These are phyloP conservation scores for Schizosaccharomyces osmophilus DNA, from an alignment of 805 yeast species.

Conservation along the genomic window DNA sequence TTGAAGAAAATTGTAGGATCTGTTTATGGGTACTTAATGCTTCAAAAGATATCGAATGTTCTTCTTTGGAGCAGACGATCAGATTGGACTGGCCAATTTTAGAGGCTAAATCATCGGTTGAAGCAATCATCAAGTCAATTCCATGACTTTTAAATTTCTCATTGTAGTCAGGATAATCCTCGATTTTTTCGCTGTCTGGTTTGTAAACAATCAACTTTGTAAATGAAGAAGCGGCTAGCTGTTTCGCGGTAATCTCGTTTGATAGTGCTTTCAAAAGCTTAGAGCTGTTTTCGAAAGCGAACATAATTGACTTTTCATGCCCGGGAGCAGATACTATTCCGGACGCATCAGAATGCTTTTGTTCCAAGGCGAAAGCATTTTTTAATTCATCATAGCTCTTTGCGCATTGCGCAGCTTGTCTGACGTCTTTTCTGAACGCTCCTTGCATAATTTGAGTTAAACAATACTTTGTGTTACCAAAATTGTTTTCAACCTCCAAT, in stretches of 20 bases:
- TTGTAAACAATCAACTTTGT: neutral
- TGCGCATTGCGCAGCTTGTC: neutral
- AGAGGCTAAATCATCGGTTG: neutral
- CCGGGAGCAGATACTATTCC: neutral
- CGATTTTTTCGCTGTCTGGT: neutral
- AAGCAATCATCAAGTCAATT: neutral
- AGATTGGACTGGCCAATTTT: neutral
- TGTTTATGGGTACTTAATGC: neutral
- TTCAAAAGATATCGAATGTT: neutral
- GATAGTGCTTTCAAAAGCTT: neutral
- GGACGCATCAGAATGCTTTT: neutral
- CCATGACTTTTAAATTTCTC: neutral
- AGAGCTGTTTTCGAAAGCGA: neutral
- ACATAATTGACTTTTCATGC: neutral
- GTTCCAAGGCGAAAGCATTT: neutral
- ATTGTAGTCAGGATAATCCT: neutral
- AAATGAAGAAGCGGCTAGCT: neutral
- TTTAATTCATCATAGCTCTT: neutral
- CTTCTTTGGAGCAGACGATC: neutral
- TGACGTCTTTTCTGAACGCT: constrained; percentile 9
- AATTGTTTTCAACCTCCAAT: constrained; percentile 30
- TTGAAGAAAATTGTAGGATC: neutral
- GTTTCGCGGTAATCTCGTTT: neutral
- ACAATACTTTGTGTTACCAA: constrained; percentile 61
- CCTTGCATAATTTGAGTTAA: constrained; percentile 60